Conservation (phyloP, 2,329 filamentous ascomycete species). For the Hymenoscyphus fraxineus region DNA sequence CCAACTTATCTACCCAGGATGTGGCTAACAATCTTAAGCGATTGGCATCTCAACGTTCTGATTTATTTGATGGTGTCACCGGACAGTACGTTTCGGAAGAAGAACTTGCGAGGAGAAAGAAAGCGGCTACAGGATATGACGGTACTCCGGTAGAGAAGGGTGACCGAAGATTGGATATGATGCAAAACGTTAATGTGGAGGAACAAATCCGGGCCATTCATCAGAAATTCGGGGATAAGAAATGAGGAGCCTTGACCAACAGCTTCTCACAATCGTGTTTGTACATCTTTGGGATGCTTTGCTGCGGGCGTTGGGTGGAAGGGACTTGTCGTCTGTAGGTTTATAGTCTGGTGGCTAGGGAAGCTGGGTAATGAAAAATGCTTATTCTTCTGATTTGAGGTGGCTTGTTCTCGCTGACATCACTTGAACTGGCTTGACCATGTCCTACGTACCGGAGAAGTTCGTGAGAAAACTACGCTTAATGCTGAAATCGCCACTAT, state of each 20-base stretch:
- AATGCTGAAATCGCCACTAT: too few relatives aligned
- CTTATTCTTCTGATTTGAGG: not conserved
- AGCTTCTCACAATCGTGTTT: not conserved
- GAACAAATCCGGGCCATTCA: constrained; percentile 75
- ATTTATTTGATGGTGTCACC: constrained; percentile 76
- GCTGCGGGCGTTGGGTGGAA: not conserved
- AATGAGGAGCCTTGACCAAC: constrained; percentile 16
- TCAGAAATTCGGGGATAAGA: constrained; percentile 46
- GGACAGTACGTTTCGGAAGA: constrained; percentile 65
- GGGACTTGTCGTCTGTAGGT: not conserved
- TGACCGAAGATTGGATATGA: constrained; percentile 51
- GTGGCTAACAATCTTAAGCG: constrained; percentile 94
- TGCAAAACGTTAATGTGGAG: constrained; percentile 72
- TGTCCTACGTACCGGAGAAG: not conserved
- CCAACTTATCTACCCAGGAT: constrained; percentile 80
- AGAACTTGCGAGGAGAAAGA: constrained; percentile 76
- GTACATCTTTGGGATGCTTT: constrained; percentile 4
- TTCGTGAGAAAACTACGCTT: too few relatives aligned
- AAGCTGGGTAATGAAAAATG: not conserved
- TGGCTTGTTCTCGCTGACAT: not conserved
- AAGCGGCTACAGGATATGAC: constrained; percentile 66
- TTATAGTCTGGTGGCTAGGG: not conserved
- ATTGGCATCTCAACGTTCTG: constrained; percentile 81
- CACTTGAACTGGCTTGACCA: not conserved
- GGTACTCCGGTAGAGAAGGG: constrained; percentile 57